Percentiles rank a stretch among this genome's conserved stretches.
These are phyloP conservation scores for Coemansia guatemalensis DNA, from an alignment of 192 early-diverging fungal species.

Conservation along the genomic window DNA sequence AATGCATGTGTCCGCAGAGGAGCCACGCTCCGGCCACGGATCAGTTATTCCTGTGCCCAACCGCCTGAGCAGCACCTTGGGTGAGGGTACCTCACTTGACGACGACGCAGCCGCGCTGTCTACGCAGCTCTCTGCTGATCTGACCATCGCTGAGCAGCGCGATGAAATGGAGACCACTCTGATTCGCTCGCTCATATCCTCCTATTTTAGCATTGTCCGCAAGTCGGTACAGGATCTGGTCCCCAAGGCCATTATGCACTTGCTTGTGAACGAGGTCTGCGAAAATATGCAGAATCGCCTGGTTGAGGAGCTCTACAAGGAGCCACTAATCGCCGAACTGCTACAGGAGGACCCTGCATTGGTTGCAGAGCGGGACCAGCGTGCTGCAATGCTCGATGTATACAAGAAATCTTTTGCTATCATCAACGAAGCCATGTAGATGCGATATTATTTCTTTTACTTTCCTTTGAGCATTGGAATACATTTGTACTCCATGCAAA, in stretches of 20 bases:
- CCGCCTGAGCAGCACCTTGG: constrained; percentile 36
- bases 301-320: constrained; percentile 72
- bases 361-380: constrained; percentile 70
- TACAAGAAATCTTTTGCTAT: constrained; percentile 75
- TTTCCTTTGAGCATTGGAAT: background rate
- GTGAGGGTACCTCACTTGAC: constrained; percentile 43
- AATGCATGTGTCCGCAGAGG: constrained; percentile 35
- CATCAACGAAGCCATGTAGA: constrained; percentile 53
- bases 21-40: constrained; percentile 32
- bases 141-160: constrained; percentile 53
- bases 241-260: constrained; percentile 82
- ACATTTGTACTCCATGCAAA: background rate
- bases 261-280: constrained; percentile 73
- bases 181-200: constrained; percentile 76
- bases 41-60: constrained; percentile 52
- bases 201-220: constrained; percentile 77
- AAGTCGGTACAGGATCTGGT: constrained; percentile 79
- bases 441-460: background rate
- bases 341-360: constrained; percentile 75
- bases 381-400: constrained; percentile 73
- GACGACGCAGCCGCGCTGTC: constrained; percentile 48
- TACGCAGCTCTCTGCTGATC: constrained; percentile 45
- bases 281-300: constrained; percentile 75
- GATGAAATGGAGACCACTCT: constrained; percentile 78
- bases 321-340: constrained; percentile 66